A percentile compares a stretch with the other conserved stretches of the same genome.
Conservation (phyloP, 129 eudicot species). For the Apium graveolens region DNA sequence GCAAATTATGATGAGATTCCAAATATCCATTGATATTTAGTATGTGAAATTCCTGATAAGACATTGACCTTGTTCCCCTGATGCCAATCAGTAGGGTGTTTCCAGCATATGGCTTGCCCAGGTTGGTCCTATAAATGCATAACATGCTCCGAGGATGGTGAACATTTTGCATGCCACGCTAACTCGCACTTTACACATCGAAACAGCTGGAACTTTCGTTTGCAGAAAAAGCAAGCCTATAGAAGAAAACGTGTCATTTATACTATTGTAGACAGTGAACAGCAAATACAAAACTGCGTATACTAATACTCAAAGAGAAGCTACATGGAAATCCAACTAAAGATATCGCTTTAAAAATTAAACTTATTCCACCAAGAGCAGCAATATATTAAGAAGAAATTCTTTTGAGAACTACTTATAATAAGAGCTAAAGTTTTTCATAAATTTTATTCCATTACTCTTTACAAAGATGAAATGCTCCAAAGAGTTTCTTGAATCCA, state of each 20-base stretch:
- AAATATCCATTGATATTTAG: neutral
- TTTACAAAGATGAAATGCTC: neutral
- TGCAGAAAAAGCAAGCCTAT: conserved; percentile 79
- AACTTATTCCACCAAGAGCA: neutral
- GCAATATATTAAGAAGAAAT: neutral
- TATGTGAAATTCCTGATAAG: neutral
- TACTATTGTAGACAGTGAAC: neutral
- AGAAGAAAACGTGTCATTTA: conserved; percentile 8
- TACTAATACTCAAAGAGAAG: neutral
- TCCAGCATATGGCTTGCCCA: conserved; percentile 83
- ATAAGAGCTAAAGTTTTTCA: neutral
- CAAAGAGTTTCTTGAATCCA: neutral
- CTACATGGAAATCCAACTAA: neutral
- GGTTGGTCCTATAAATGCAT: conserved; percentile 31
- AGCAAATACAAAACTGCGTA: neutral
- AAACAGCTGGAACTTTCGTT: conserved; percentile 50
- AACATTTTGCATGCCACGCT: conserved; percentile 87
- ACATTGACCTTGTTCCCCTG: conserved; percentile 55
- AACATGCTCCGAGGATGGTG: conserved; percentile 71
- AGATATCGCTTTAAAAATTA: neutral
- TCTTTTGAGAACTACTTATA: neutral
- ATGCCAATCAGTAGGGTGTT: conserved; percentile 61
- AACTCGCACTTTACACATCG: conserved; percentile 70
- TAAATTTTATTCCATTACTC: neutral
- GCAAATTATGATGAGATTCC: neutral